Conservation (phyloP, 164 flowering plant species). For the Annona squamosa region DNA sequence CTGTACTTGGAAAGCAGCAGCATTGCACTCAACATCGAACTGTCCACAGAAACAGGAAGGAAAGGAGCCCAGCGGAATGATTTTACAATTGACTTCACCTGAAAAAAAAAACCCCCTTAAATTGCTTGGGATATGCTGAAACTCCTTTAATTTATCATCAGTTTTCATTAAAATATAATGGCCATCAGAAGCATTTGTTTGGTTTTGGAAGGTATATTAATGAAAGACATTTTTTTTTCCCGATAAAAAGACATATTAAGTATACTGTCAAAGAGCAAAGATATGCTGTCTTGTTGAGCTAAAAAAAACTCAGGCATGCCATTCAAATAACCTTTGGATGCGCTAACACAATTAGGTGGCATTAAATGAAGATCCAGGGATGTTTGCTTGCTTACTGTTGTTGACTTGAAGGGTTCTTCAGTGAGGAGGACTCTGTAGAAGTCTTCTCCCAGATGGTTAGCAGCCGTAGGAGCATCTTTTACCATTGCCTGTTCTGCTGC, state of each 20-base stretch:
- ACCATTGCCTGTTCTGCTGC: constrained; percentile 62
- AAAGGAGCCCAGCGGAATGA: constrained; percentile 85
- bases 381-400: constrained; percentile 44
- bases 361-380: neutral
- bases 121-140: too few species aligned
- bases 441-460: constrained; percentile 63
- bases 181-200: too few species aligned
- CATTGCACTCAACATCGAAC: constrained; percentile 76
- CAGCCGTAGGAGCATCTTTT: constrained; percentile 79
- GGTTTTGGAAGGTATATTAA: too few species aligned
- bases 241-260: too few species aligned
- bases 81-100: constrained; percentile 66
- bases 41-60: constrained; percentile 63
- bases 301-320: too few species aligned
- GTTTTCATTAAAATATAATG: too few species aligned
- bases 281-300: too few species aligned
- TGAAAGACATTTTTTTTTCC: too few species aligned
- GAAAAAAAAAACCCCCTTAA: constrained; percentile 6
- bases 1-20: constrained; percentile 80
- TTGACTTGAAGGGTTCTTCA: constrained; percentile 93
- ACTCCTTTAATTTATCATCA: too few species aligned
- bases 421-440: constrained; percentile 75
- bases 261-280: too few species aligned
- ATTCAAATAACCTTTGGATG: too few species aligned
- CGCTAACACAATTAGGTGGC: neutral